Evolutionary conservation across 2,329 filamentous ascomycete genomes (phyloP).

Genomic region (Madurella mycetomatis): DNA sequence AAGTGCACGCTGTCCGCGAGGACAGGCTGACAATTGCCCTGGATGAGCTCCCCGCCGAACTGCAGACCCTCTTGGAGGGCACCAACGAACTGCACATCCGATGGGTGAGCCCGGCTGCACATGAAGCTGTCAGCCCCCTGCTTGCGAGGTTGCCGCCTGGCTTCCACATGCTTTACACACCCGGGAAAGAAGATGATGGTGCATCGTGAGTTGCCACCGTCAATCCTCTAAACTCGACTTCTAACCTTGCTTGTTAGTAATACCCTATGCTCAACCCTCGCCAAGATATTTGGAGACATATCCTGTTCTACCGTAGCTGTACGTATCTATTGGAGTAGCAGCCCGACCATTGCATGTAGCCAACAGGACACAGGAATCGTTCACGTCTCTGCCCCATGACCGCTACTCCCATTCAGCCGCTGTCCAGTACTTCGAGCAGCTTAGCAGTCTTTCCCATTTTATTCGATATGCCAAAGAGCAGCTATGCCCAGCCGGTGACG

Average conservation of each 20-base stretch:
- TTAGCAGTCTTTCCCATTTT: slow-evolving; percentile 55
- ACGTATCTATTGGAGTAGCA: background rate
- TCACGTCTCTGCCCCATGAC: slow-evolving; percentile 52
- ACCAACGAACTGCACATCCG: slow-evolving; percentile 72
- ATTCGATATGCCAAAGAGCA: slow-evolving; percentile 47
- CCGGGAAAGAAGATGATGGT: slow-evolving; percentile 36
- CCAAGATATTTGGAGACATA: slow-evolving; percentile 31
- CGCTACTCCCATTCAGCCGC: slow-evolving; percentile 59
- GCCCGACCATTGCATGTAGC: background rate
- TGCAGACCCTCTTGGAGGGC: slow-evolving; percentile 57
- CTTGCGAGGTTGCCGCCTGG: slow-evolving; percentile 72
- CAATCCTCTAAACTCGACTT: background rate
- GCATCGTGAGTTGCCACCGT: slow-evolving; percentile 26
- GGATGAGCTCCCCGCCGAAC: slow-evolving; percentile 66
- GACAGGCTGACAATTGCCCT: slow-evolving; percentile 71
- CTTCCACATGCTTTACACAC: slow-evolving; percentile 74
- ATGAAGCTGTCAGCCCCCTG: slow-evolving; percentile 63
- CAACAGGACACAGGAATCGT: slow-evolving; percentile 45
- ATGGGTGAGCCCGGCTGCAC: slow-evolving; percentile 62
- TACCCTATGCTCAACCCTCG: slow-evolving; percentile 31
- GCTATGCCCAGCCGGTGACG: slow-evolving; percentile 46
- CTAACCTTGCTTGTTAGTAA: slow-evolving; percentile 17
- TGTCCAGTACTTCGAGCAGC: slow-evolving; percentile 65
- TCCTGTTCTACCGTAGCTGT: slow-evolving; percentile 34
- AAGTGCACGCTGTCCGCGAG: slow-evolving; percentile 66